phyloP scores from a whole-genome alignment of 148 eudicot genomes.

The Limonium bicolor region DNA sequence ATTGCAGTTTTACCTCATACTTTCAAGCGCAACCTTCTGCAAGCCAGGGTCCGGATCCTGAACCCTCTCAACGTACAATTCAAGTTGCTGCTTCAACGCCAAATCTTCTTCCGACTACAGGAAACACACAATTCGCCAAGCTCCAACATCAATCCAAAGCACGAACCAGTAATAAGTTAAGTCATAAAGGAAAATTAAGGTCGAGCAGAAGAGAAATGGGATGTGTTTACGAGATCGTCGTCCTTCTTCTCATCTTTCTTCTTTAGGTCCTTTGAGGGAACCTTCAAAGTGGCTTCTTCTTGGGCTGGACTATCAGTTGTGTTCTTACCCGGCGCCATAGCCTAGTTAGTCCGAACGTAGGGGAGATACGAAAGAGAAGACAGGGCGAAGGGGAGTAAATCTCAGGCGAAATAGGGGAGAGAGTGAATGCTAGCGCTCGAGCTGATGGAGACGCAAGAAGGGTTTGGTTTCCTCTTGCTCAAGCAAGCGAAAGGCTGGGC shows the following conservation, averaged over 20 bases:
- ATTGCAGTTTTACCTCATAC: conserved; percentile 66
- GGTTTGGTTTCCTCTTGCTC: no score
- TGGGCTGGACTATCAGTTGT: conserved; percentile 3
- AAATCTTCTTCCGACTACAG: conserved; percentile 93
- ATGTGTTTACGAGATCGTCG: conserved; percentile 48
- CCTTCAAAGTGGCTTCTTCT: conserved; percentile 20
- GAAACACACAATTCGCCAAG: conserved; percentile 1
- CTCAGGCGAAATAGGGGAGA: no score
- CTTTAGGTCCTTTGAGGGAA: conserved; percentile 29
- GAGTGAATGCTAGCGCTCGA: no score
- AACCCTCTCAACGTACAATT: conserved; percentile 76
- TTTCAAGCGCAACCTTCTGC: conserved; percentile 76
- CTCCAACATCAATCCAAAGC: background rate
- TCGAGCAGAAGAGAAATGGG: background rate
- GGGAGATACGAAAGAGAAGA: background rate
- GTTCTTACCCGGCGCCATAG: conserved; percentile 20
- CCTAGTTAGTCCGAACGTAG: conserved; percentile 1
- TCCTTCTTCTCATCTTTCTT: conserved; percentile 75
- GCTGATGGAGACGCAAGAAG: no score
- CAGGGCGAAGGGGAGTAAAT: background rate
- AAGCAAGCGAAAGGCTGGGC: no score
- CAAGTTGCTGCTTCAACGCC: conserved; percentile 85
- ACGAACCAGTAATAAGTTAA: background rate
- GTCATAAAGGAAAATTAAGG: background rate
- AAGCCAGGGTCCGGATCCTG: conserved; percentile 68